A percentile compares a stretch with the other conserved stretches of the same genome.
phyloP scores from a whole-genome alignment of 2,329 filamentous ascomycete species.

The Monilinia aucupariae region DNA sequence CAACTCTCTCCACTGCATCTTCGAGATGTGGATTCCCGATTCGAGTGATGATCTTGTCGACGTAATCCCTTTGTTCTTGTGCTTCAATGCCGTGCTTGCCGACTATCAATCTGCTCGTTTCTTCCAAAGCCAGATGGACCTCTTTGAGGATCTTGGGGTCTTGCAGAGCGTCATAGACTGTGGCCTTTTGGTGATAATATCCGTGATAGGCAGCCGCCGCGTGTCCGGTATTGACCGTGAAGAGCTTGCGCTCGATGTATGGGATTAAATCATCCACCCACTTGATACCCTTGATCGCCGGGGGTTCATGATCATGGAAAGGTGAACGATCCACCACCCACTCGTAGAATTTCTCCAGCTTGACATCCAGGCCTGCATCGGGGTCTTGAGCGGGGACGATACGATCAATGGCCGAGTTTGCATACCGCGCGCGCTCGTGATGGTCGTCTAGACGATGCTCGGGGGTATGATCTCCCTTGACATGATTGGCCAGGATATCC shows the following conservation, averaged over 20 bases:
- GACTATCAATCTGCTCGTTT: slow-evolving; percentile 83
- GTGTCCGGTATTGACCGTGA: slow-evolving; percentile 97
- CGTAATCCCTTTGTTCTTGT: slow-evolving; percentile 76
- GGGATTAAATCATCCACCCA: slow-evolving; percentile 88
- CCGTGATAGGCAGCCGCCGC: slow-evolving; percentile 95
- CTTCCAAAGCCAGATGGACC: slow-evolving; percentile 72
- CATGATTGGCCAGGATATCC: slow-evolving; percentile 75
- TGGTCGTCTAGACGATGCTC: slow-evolving; percentile 62
- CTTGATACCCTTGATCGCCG: slow-evolving; percentile 79
- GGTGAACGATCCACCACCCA: slow-evolving; percentile 92
- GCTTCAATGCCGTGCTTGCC: slow-evolving; percentile 75
- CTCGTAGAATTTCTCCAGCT: slow-evolving; percentile 97
- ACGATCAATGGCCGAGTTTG: slow-evolving; percentile 97
- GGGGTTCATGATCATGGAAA: slow-evolving; percentile 65
- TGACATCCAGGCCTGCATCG: slow-evolving; percentile 78
- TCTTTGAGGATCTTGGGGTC: slow-evolving; percentile 74
- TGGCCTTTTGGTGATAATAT: slow-evolving; percentile 77
- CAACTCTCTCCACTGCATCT: slow-evolving; percentile 91
- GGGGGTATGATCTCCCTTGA: slow-evolving; percentile 69
- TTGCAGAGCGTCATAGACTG: slow-evolving; percentile 81
- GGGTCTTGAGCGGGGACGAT: slow-evolving; percentile 89
- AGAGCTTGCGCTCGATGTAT: slow-evolving; percentile 98
- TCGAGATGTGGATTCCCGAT: slow-evolving; percentile 92
- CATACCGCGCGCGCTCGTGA: slow-evolving; percentile 73
- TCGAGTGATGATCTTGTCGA: slow-evolving; percentile 84